Evolutionary conservation across 2,329 filamentous ascomycete genomes (phyloP).

Genomic region (Monilinia fructicola): DNA sequence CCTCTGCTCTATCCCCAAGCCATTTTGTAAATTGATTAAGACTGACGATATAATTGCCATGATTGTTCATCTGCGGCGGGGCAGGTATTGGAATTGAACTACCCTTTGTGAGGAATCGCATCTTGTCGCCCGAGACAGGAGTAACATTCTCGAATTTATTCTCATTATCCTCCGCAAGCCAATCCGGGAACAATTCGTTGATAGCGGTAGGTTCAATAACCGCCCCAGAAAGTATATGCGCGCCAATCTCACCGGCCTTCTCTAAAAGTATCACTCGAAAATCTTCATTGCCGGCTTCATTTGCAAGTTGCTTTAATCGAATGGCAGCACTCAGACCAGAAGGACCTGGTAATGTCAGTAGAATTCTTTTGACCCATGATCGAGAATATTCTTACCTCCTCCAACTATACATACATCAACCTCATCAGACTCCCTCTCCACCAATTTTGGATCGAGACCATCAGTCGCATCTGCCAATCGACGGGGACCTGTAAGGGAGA

Average conservation of each 20-base stretch:
- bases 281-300: constrained; percentile 90
- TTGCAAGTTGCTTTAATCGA: constrained; percentile 90
- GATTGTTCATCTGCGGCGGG: constrained; percentile 96
- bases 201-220: constrained; percentile 88
- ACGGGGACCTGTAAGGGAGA: constrained; percentile 47
- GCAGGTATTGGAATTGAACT: constrained; percentile 76
- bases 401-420: constrained; percentile 97
- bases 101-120: constrained; percentile 90
- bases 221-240: constrained; percentile 93
- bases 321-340: constrained; percentile 92
- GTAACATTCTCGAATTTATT: constrained; percentile 86
- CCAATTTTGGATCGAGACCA: constrained; percentile 61
- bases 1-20: constrained; percentile 95
- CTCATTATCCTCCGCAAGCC: constrained; percentile 85
- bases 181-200: constrained; percentile 88
- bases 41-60: constrained; percentile 96
- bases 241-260: constrained; percentile 92
- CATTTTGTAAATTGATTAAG: constrained; percentile 94
- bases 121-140: constrained; percentile 77
- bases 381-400: constrained; percentile 61
- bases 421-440: constrained; percentile 87
- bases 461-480: constrained; percentile 51
- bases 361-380: constrained; percentile 9
- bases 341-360: constrained; percentile 56
- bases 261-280: constrained; percentile 91